Conservation (phyloP, 768 basidiomycete genomes). For the Hirschioporus abietinus region DNA sequence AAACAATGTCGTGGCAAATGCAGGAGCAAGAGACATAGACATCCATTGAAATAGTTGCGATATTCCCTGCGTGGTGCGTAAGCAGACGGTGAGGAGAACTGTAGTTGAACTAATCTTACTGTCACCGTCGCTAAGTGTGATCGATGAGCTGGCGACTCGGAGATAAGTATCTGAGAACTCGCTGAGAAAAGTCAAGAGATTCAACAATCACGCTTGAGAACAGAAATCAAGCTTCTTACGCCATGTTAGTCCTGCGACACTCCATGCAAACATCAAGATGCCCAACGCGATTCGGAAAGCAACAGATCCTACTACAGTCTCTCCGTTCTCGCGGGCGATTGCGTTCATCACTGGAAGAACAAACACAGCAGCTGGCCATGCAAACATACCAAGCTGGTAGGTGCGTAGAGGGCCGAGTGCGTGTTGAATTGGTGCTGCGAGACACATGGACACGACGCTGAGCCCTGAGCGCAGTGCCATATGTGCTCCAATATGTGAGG, state of each 20-base stretch:
- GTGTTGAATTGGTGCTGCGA: slow-evolving; percentile 7
- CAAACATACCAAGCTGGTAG: slow-evolving; percentile 8
- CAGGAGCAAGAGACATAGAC: slow-evolving; percentile 14
- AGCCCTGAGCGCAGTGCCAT: slow-evolving; percentile 12
- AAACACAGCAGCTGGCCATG: slow-evolving; percentile 9
- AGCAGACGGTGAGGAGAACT: not conserved
- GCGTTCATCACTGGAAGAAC: slow-evolving; percentile 9
- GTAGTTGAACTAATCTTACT: not conserved
- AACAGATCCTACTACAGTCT: not conserved
- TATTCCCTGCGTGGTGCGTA: not conserved
- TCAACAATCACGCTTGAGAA: not conserved
- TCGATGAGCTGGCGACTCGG: not conserved
- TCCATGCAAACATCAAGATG: slow-evolving; percentile 5
- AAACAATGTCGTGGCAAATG: slow-evolving; percentile 14
- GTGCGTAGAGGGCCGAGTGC: slow-evolving; percentile 9
- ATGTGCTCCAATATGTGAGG: slow-evolving; percentile 13
- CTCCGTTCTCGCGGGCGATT: slow-evolving; percentile 6
- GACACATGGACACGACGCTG: slow-evolving; percentile 6
- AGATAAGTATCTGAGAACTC: not conserved
- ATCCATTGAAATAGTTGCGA: slow-evolving; percentile 14
- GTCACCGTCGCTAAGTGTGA: not conserved
- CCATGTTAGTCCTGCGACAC: not conserved
- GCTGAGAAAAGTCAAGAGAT: not conserved
- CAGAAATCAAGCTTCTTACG: not conserved
- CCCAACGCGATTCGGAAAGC: slow-evolving; percentile 2